phyloP scores from a whole-genome alignment of 2,329 filamentous ascomycete genomes.

The Pseudocercospora macadamiae region DNA sequence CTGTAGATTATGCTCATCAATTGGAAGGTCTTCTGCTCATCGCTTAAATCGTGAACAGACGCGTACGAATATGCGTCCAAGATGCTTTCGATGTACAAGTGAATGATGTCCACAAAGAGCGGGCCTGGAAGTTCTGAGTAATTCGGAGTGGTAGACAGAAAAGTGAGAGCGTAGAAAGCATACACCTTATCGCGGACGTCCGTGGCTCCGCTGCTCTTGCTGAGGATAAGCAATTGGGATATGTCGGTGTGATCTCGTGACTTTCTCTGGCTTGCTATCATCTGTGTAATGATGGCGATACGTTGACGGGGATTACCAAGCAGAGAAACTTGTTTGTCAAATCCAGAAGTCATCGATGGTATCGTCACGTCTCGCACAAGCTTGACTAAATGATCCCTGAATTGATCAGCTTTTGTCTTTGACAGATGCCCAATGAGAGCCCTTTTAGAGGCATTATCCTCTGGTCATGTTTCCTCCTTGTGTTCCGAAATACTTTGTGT shows the following conservation, averaged over 20 bases:
- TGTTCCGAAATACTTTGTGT: no score
- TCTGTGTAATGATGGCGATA: slow-evolving; percentile 37
- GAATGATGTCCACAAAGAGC: slow-evolving; percentile 33
- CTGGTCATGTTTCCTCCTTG: no score
- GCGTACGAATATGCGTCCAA: slow-evolving; percentile 30
- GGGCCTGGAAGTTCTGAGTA: slow-evolving; percentile 27
- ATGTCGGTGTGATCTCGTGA: slow-evolving; percentile 34
- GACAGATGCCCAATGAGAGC: no score
- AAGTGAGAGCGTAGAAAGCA: slow-evolving; percentile 35
- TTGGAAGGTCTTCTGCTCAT: slow-evolving; percentile 31
- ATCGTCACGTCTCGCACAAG: slow-evolving; percentile 29
- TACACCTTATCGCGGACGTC: slow-evolving; percentile 37
- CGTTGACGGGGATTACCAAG: slow-evolving; percentile 36
- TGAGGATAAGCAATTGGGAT: slow-evolving; percentile 36
- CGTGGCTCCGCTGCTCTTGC: slow-evolving; percentile 35
- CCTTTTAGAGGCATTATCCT: no score
- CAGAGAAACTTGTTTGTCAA: slow-evolving; percentile 34
- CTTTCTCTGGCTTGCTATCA: slow-evolving; percentile 34
- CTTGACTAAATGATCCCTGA: slow-evolving; percentile 32
- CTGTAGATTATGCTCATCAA: slow-evolving; percentile 38
- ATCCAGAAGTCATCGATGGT: slow-evolving; percentile 9
- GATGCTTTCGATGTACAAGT: slow-evolving; percentile 34
- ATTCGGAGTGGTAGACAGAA: slow-evolving; percentile 30
- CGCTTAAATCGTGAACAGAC: slow-evolving; percentile 28
- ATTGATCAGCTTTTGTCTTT: background rate